Conservation (phyloP, 192 early-diverging fungal species). For the Backusella luteola region DNA sequence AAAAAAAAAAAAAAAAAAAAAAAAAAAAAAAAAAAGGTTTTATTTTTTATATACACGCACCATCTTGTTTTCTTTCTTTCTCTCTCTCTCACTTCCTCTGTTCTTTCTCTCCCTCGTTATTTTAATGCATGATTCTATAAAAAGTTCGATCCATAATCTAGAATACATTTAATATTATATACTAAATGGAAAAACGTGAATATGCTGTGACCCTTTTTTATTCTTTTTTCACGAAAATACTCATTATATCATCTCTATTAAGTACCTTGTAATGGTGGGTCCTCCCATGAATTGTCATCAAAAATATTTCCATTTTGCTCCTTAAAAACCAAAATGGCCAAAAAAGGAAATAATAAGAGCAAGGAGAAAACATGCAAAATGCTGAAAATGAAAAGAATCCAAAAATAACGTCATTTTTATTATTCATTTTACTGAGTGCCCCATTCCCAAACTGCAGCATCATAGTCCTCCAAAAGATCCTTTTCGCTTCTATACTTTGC, state of each 20-base stretch:
- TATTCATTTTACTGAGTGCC: not conserved
- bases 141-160: not conserved
- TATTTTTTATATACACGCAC: not conserved
- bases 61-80: not conserved
- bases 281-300: no score
- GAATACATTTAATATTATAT: not conserved
- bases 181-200: not conserved
- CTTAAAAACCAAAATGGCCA: not conserved
- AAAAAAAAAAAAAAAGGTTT: no score
- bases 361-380: not conserved
- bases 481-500: constrained; percentile 52
- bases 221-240: not conserved
- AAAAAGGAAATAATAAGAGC: not conserved
- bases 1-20: no score
- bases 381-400: not conserved
- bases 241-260: no score
- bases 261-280: no score
- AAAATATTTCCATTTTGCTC: no score
- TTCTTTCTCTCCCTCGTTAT: not conserved
- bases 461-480: constrained; percentile 59
- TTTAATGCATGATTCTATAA: not conserved
- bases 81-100: not conserved
- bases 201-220: not conserved
- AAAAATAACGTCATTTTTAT: not conserved
- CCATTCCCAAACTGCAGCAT: constrained; percentile 48